phyloP scores from a whole-genome alignment of 2,329 filamentous ascomycete species.

The Lasiodiplodia theobromae region DNA sequence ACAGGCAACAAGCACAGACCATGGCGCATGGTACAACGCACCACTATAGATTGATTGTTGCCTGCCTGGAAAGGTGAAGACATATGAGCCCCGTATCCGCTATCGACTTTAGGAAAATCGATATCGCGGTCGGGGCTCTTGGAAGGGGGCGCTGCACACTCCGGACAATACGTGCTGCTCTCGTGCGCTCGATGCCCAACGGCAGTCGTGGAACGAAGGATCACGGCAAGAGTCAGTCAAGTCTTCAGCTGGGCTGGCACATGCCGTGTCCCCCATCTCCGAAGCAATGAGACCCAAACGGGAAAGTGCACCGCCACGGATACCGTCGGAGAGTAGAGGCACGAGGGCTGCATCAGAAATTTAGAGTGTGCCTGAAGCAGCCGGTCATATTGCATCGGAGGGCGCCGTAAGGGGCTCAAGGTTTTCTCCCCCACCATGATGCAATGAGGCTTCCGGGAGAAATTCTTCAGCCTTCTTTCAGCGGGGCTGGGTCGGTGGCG shows the following conservation, averaged over 20 bases:
- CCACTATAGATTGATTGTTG: conserved; percentile 15
- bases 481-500: conserved; percentile 12
- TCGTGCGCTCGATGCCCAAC: neutral
- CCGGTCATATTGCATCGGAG: neutral
- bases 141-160: neutral
- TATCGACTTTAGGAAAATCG: neutral
- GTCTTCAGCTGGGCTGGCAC: conserved; percentile 13
- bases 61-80: neutral
- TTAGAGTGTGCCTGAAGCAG: neutral
- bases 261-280: conserved; percentile 21
- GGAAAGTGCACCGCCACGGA: conserved; percentile 24
- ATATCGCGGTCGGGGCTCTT: neutral
- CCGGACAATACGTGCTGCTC: neutral
- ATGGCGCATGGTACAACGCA: conserved; percentile 4
- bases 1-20: conserved; percentile 24
- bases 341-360: neutral
- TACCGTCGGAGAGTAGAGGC: conserved; percentile 3
- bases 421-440: neutral
- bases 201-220: conserved; percentile 14
- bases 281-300: neutral
- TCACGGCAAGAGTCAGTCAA: conserved; percentile 1
- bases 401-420: conserved; percentile 1
- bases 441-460: conserved; percentile 1
- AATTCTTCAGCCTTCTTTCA: conserved; percentile 26
- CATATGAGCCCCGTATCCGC: neutral